Conservation (phyloP, 1,139 yeast species). For the Protomyces lactucae-debilis region DNA sequence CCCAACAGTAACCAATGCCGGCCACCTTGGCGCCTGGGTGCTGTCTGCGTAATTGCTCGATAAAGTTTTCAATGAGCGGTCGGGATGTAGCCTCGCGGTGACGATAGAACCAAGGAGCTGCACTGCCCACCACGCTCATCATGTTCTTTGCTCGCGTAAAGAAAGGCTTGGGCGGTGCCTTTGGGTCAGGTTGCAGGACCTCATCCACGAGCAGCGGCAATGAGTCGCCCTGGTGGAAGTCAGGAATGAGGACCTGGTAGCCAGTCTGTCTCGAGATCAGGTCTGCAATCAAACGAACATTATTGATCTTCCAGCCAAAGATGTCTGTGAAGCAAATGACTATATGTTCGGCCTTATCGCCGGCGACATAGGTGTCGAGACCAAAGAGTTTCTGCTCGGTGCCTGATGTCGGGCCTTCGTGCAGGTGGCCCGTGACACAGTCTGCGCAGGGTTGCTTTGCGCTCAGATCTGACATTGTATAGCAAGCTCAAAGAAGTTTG, state of each 20-base stretch:
- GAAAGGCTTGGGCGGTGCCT: conserved; percentile 5
- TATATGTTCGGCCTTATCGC: conserved; percentile 18
- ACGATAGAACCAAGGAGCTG: conserved; percentile 14
- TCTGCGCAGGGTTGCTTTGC: neutral
- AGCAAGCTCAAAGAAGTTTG: too few species aligned
- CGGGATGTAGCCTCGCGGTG: conserved; percentile 21
- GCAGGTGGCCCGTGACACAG: conserved; percentile 26
- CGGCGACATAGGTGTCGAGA: conserved; percentile 26
- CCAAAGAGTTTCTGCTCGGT: conserved; percentile 15
- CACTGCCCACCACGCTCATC: neutral
- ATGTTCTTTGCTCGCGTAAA: conserved; percentile 14
- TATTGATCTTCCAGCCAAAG: conserved; percentile 30
- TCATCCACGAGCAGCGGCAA: conserved; percentile 1
- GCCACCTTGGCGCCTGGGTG: conserved; percentile 16
- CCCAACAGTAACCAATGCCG: conserved; percentile 32
- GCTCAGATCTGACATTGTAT: neutral
- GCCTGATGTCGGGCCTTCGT: conserved; percentile 29
- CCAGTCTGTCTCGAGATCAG: conserved; percentile 28
- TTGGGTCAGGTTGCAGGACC: conserved; percentile 6
- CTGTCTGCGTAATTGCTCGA: neutral
- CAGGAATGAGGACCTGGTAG: conserved; percentile 28
- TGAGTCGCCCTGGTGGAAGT: conserved; percentile 26
- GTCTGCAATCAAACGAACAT: conserved; percentile 31
- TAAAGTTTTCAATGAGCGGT: conserved; percentile 20
- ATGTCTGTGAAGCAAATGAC: conserved; percentile 29